A percentile compares a stretch with the other conserved stretches of the same genome.
Conservation (phyloP, 1,284 basidiomycete genomes). For the Leucocoprinus gongylophorus region DNA sequence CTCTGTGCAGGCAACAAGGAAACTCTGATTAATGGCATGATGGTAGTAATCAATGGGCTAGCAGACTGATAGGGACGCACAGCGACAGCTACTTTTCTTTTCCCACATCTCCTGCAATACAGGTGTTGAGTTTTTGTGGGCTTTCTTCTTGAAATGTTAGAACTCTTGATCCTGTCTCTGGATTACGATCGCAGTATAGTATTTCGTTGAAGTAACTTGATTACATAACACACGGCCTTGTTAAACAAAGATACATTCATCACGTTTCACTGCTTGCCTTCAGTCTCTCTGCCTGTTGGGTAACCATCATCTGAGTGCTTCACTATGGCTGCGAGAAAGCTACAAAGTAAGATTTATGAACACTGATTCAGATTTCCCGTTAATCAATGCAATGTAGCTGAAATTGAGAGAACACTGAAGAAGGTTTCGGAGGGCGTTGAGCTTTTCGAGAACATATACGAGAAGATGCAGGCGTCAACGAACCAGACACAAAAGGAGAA, state of each 20-base stretch:
- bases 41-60: not conserved
- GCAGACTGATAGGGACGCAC: not conserved
- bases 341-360: constrained; percentile 53
- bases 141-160: too few species aligned
- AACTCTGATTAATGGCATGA: too few species aligned
- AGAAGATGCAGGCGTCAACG: constrained; percentile 91
- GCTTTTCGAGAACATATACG: constrained; percentile 91
- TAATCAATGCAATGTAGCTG: constrained; percentile 47
- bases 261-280: not conserved
- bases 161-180: not conserved
- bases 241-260: constrained; percentile 20
- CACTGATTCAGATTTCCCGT: not conserved
- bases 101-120: too few species aligned
- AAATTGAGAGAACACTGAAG: constrained; percentile 95
- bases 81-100: too few species aligned
- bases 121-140: too few species aligned
- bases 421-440: constrained; percentile 92
- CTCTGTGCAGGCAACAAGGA: too few species aligned
- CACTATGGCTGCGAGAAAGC: constrained; percentile 74
- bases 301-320: not conserved
- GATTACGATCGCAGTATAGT: not conserved
- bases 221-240: constrained; percentile 18
- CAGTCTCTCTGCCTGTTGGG: not conserved
- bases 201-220: not conserved
- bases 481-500: constrained; percentile 98